These are phyloP conservation scores for Cercospora citrullina DNA, from an alignment of 2,329 filamentous ascomycete genomes.

Conservation along the genomic window DNA sequence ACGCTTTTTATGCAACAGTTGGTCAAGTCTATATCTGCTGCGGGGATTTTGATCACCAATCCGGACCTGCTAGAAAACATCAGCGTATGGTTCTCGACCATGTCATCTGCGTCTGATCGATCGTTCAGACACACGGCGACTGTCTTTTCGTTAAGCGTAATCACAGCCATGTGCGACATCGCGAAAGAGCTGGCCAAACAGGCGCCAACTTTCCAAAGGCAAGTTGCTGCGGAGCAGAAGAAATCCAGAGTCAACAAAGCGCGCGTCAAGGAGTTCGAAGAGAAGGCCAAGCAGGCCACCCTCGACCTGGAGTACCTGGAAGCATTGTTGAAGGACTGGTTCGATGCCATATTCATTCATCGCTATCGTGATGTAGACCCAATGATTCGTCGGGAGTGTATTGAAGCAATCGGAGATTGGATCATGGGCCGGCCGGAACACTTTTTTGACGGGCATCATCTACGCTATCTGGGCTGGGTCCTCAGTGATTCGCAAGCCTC, in stretches of 20 bases:
- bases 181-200: conserved; percentile 69
- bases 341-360: conserved; percentile 91
- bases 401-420: conserved; percentile 84
- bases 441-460: conserved; percentile 86
- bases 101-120: conserved; percentile 84
- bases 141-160: conserved; percentile 76
- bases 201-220: conserved; percentile 73
- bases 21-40: conserved; percentile 75
- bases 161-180: conserved; percentile 72
- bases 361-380: conserved; percentile 93
- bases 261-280: conserved; percentile 71
- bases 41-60: conserved; percentile 78
- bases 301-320: conserved; percentile 69
- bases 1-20: conserved; percentile 77
- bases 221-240: conserved; percentile 74
- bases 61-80: conserved; percentile 80
- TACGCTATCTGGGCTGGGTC: conserved; percentile 94
- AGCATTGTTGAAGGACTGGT: conserved; percentile 76
- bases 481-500: conserved; percentile 75
- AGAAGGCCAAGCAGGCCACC: conserved; percentile 69
- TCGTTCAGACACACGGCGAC: conserved; percentile 95
- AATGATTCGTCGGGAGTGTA: conserved; percentile 83
- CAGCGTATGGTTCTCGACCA: conserved; percentile 81
- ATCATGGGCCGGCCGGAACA: conserved; percentile 79
- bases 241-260: conserved; percentile 75